These are phyloP conservation scores for Aspergillus neoniger DNA, from an alignment of 2,329 filamentous ascomycete genomes.

Conservation along the genomic window DNA sequence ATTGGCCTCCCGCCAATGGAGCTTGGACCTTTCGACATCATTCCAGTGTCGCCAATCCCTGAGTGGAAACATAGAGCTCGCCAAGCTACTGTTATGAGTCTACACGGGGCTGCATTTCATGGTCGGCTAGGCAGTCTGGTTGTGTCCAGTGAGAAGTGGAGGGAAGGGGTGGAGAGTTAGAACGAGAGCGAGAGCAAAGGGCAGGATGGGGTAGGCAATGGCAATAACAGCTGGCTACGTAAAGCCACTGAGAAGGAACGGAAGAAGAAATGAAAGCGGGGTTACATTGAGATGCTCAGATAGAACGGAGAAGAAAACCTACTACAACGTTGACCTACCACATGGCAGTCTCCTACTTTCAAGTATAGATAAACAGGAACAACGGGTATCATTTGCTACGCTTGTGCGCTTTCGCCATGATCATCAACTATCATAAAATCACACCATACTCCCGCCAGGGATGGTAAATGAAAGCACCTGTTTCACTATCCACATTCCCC, in stretches of 20 bases:
- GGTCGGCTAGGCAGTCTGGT: neutral
- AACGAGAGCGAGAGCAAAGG: neutral
- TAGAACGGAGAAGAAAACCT: neutral
- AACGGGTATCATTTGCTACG: conserved; percentile 8
- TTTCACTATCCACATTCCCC: neutral
- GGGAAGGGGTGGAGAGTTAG: neutral
- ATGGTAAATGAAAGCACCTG: neutral
- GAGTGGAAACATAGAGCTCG: neutral
- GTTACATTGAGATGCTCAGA: neutral
- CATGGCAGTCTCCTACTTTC: no score
- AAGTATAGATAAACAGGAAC: neutral
- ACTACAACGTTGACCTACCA: neutral
- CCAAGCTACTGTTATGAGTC: neutral
- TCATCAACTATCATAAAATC: conserved; percentile 1
- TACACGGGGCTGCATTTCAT: neutral
- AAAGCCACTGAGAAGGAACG: no score
- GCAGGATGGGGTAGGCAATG: neutral
- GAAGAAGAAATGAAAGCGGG: neutral
- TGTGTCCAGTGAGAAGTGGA: neutral
- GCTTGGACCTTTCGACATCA: conserved; percentile 34
- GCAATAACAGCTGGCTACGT: neutral
- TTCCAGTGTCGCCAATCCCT: conserved; percentile 15
- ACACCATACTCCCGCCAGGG: conserved; percentile 1
- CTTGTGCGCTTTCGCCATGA: neutral
- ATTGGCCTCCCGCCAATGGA: neutral